These are phyloP conservation scores for Phytophthora lateralis DNA, from an alignment of 352 stramenopile species.

Conservation along the genomic window DNA sequence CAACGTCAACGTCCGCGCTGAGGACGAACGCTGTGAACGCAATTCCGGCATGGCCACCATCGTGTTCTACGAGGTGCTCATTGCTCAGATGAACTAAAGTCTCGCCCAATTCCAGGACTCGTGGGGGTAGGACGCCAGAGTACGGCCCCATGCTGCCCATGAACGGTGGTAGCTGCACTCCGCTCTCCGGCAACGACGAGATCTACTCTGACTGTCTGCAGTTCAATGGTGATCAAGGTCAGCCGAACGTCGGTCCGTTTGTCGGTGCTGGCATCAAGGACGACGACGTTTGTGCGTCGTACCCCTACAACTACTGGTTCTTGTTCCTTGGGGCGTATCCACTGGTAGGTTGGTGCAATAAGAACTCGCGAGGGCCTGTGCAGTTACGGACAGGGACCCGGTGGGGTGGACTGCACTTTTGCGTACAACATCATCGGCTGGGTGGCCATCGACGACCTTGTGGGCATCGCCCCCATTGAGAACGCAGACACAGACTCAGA, in stretches of 20 bases:
- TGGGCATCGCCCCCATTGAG: slow-evolving; percentile 68
- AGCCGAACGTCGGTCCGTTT: slow-evolving; percentile 72
- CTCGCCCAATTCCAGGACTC: slow-evolving; percentile 63
- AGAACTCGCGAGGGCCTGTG: slow-evolving; percentile 76
- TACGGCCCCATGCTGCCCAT: slow-evolving; percentile 75
- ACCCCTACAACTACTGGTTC: slow-evolving; percentile 69
- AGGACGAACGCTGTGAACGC: slow-evolving; percentile 60
- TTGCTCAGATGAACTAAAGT: slow-evolving; percentile 65
- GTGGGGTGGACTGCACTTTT: slow-evolving; percentile 77
- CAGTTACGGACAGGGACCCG: slow-evolving; percentile 48
- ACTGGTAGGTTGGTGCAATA: slow-evolving; percentile 58
- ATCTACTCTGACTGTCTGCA: slow-evolving; percentile 62
- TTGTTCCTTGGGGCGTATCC: slow-evolving; percentile 69
- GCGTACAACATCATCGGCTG: slow-evolving; percentile 80
- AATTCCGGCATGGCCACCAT: slow-evolving; percentile 68
- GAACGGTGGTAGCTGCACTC: slow-evolving; percentile 67
- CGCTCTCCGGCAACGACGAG: slow-evolving; percentile 33
- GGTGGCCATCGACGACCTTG: slow-evolving; percentile 79
- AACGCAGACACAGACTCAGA: slow-evolving; percentile 53
- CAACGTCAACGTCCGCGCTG: slow-evolving; percentile 55
- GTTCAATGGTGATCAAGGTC: slow-evolving; percentile 68
- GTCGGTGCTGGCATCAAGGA: slow-evolving; percentile 58
- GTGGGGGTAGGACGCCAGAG: slow-evolving; percentile 56
- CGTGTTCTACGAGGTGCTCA: slow-evolving; percentile 76
- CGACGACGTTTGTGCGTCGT: slow-evolving; percentile 51